Base-by-base conservation (phyloP, 2,329 filamentous ascomycete genomes). In the Xylariaceae sp. region DNA sequence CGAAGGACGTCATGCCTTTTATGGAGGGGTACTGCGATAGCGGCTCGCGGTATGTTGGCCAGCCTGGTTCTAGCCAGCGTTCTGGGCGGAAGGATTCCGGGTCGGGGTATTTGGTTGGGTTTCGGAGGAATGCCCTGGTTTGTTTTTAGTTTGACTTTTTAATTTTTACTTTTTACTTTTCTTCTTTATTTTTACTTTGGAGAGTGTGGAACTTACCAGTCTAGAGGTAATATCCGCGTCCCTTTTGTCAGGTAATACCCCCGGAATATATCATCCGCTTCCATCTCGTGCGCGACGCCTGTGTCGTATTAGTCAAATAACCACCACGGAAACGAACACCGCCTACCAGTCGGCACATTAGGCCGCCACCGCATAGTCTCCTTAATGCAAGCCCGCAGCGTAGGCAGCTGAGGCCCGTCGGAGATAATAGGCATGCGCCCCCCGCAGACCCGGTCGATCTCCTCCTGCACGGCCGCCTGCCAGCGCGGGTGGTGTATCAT, bases 1-100 rank as follows among this genome's bases (percentile, higher is more conserved):
- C 80, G 53, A 82, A 82, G 30, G 77, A 75, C 8, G 74, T 74
- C 64, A 76, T 74, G 62, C 78, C 79, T 55, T 78, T 76, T 53
- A 81, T 74, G 51, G 76, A 80, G 3, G 78, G 79, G 52, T 71
- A 78, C 37, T 74, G 68, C 1, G 72, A 75, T 12, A 80, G 71
- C 1, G 78, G 77, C 57, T 77, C 77, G 58, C 73, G 74, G 61
- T 74, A 81, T 0, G 75, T 79, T n/a, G 78, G 78, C 65, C 72
- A 80, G 12, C 69, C 68, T 0, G 76, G 71, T 32, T 79, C 71
- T 10, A 78, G 65, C 79, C 79, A 83, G 45, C 79, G 74, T 26
- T 77, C 73, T 2, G 80, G 79, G 32, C 76, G 75, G 68, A 80
- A 82, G 21, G 68, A 68, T 41, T 78, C 74, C 0, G 75, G 72